Conservation (phyloP, 1,284 basidiomycete species). For the Ganoderma resinaceum region DNA sequence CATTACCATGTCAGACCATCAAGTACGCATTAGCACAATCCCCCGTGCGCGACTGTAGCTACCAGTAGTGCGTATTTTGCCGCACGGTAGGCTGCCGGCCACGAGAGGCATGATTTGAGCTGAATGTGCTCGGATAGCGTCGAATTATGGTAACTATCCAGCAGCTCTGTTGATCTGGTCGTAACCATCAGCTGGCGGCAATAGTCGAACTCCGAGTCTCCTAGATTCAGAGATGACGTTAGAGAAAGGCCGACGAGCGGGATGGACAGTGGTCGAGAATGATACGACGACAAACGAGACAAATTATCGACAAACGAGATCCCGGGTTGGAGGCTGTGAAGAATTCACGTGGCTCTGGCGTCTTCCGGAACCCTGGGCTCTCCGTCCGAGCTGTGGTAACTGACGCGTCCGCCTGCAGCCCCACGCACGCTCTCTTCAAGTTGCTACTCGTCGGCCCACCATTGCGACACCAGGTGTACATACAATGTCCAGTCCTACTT, state of each 20-base stretch:
- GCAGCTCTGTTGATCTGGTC: background rate
- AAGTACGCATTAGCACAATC: background rate
- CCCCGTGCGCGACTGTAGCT: background rate
- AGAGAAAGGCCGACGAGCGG: background rate
- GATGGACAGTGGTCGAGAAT: background rate
- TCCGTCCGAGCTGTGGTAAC: background rate
- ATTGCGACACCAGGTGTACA: background rate
- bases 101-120: background rate
- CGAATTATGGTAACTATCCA: background rate
- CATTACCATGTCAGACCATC: background rate
- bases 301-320: background rate
- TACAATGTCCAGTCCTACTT: slow-evolving; percentile 11
- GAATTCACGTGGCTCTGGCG: background rate
- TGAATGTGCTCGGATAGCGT: background rate
- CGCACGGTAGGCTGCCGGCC: background rate
- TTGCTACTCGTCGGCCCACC: too few species aligned
- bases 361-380: background rate
- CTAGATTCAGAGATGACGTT: background rate
- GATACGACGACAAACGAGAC: too few species aligned
- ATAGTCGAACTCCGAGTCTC: background rate
- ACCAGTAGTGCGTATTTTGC: background rate
- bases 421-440: background rate
- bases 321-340: background rate
- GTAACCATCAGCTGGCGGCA: background rate
- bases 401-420: background rate